Conservation (phyloP, 148 eudicot species). For the Nepenthes mirabilis region DNA sequence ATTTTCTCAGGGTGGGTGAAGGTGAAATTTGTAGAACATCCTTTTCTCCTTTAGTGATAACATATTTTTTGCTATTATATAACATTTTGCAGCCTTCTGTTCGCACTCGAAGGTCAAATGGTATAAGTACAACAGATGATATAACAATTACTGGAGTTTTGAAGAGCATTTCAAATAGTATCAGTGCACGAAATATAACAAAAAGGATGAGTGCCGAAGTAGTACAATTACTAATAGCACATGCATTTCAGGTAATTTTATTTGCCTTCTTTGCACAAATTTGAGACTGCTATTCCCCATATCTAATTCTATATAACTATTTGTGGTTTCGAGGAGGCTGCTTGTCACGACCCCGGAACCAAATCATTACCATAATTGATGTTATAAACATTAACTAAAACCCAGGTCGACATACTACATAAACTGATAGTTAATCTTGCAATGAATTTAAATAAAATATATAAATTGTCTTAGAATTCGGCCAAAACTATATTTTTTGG, state of each 20-base stretch:
- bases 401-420: no score
- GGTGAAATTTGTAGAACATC: not conserved
- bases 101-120: conserved; percentile 45
- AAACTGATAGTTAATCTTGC: no score
- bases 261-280: not conserved
- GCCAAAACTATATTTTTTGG: no score
- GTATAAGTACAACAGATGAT: conserved; percentile 22
- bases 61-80: conserved; percentile 2
- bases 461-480: no score
- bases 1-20: no score
- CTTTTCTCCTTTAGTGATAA: not conserved
- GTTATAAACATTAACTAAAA: no score
- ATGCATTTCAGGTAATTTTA: conserved; percentile 62
- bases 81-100: conserved; percentile 38
- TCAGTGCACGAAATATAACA: conserved; percentile 37
- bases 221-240: conserved; percentile 56
- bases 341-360: not conserved
- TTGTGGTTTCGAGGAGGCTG: not conserved
- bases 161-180: conserved; percentile 37
- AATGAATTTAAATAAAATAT: no score
- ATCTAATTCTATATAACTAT: not conserved
- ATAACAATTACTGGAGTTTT: conserved; percentile 37
- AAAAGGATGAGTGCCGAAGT: conserved; percentile 58
- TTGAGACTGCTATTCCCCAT: not conserved
- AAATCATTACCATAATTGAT: no score